phyloP scores from a whole-genome alignment of 2,329 filamentous ascomycete genomes.

The Claviceps purpurea region DNA sequence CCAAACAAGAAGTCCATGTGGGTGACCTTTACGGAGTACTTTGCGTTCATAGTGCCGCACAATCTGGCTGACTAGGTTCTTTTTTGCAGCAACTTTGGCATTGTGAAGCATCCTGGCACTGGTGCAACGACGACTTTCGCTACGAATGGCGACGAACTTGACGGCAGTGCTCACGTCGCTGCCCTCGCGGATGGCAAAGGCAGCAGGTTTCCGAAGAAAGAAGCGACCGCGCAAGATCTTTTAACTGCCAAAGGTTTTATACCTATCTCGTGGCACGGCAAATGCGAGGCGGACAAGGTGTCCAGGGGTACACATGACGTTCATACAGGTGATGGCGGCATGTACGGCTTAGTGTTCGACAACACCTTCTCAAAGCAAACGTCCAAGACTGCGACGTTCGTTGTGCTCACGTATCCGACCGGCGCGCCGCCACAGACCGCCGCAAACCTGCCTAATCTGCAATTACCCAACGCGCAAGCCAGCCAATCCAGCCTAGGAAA shows the following conservation, averaged over 20 bases:
- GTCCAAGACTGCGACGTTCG: conserved; percentile 89
- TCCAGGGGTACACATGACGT: conserved; percentile 84
- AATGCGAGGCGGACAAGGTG: conserved; percentile 93
- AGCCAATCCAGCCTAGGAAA: conserved; percentile 42
- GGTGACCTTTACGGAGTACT: neutral
- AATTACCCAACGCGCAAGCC: conserved; percentile 21
- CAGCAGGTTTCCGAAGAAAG: conserved; percentile 39
- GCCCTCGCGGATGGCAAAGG: conserved; percentile 30
- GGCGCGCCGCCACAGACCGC: conserved; percentile 63
- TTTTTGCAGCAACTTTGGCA: conserved; percentile 65
- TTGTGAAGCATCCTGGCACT: conserved; percentile 89
- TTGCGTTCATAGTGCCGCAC: neutral
- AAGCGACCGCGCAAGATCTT: conserved; percentile 49
- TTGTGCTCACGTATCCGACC: conserved; percentile 86
- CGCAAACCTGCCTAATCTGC: conserved; percentile 51
- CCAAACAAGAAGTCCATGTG: conserved; percentile 95
- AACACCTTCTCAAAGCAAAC: conserved; percentile 96
- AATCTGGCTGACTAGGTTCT: conserved; percentile 8
- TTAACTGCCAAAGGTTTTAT: conserved; percentile 55
- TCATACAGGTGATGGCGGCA: conserved; percentile 59
- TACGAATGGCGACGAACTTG: conserved; percentile 29
- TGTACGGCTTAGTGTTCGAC: conserved; percentile 95
- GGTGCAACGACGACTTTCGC: conserved; percentile 36
- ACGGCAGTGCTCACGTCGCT: conserved; percentile 31
- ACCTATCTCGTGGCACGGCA: conserved; percentile 73